Evolutionary conservation across 352 stramenopile species (phyloP).

Genomic region (Pythium dissotocum): DNA sequence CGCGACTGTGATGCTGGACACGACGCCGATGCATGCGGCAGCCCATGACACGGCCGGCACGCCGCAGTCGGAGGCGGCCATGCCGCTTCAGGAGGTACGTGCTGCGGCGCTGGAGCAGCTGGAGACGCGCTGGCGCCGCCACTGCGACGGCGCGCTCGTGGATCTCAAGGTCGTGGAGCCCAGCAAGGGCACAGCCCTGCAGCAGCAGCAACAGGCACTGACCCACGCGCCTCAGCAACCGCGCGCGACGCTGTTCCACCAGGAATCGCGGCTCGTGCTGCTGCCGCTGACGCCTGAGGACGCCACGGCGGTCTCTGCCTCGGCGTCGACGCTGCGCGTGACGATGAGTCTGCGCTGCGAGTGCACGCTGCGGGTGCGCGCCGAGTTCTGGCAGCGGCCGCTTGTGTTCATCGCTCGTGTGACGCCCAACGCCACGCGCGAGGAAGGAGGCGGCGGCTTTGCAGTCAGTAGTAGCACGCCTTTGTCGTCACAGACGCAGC

Average conservation of each 20-base stretch:
- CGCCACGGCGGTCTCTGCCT: background rate
- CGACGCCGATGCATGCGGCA: background rate
- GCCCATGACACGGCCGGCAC: slow-evolving; percentile 1
- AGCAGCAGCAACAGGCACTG: slow-evolving; percentile 16
- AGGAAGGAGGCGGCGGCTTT: slow-evolving; percentile 10
- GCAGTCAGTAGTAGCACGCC: background rate
- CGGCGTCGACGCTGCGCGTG: slow-evolving; percentile 4
- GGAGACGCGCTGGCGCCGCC: slow-evolving; percentile 36
- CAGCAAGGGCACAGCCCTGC: background rate
- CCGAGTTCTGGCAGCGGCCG: slow-evolving; percentile 57
- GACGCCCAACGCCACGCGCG: slow-evolving; percentile 33
- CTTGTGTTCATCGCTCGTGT: slow-evolving; percentile 57
- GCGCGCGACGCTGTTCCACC: slow-evolving; percentile 50
- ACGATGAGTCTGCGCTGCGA: slow-evolving; percentile 42
- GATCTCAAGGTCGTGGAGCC: slow-evolving; percentile 51
- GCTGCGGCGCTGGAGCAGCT: slow-evolving; percentile 18
- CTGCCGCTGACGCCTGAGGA: slow-evolving; percentile 17
- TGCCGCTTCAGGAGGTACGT: slow-evolving; percentile 7
- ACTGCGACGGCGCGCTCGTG: slow-evolving; percentile 50
- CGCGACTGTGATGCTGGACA: slow-evolving; percentile 18
- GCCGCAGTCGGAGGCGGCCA: background rate
- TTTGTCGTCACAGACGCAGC: slow-evolving; percentile 10
- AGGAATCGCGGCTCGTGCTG: slow-evolving; percentile 53
- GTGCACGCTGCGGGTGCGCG: slow-evolving; percentile 60
- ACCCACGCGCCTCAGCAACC: slow-evolving; percentile 20